These are phyloP conservation scores for Didymella lethalis DNA, from an alignment of 2,329 filamentous ascomycete species.

Conservation along the genomic window DNA sequence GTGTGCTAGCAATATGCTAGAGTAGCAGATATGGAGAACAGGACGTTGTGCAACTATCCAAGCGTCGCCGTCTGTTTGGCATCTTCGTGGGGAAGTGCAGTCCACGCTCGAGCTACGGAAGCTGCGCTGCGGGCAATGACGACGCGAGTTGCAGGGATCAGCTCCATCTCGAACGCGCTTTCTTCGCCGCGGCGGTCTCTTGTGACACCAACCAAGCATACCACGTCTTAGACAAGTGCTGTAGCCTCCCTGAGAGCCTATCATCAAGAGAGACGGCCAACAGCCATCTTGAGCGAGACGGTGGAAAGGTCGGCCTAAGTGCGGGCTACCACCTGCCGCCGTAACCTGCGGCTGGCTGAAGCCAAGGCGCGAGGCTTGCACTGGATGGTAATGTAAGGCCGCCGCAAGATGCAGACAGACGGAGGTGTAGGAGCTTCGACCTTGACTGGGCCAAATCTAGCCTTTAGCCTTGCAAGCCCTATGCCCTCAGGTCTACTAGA, in stretches of 20 bases:
- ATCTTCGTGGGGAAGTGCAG: constrained; percentile 27
- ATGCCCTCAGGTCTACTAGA: neutral
- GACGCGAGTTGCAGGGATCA: constrained; percentile 11
- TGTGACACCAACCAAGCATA: neutral
- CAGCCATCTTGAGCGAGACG: neutral
- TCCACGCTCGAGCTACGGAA: constrained; percentile 28
- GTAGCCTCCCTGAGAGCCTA: neutral
- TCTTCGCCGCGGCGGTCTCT: constrained; percentile 14
- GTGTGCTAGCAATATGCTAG: constrained; percentile 6
- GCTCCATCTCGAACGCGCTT: neutral
- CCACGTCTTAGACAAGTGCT: neutral
- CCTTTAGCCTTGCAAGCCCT: neutral
- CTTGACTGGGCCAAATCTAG: neutral
- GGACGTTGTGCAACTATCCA: neutral
- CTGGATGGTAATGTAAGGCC: neutral
- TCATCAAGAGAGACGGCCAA: neutral
- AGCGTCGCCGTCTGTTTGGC: neutral
- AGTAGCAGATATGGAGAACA: neutral
- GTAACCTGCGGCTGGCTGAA: neutral
- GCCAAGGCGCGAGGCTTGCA: neutral
- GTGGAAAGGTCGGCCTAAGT: neutral
- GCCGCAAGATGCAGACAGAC: neutral
- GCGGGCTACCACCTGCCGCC: neutral
- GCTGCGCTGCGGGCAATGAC: constrained; percentile 22
- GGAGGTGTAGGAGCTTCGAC: neutral